phyloP scores from a whole-genome alignment of 345 rosid genomes.

The Melastoma malabathricum region DNA sequence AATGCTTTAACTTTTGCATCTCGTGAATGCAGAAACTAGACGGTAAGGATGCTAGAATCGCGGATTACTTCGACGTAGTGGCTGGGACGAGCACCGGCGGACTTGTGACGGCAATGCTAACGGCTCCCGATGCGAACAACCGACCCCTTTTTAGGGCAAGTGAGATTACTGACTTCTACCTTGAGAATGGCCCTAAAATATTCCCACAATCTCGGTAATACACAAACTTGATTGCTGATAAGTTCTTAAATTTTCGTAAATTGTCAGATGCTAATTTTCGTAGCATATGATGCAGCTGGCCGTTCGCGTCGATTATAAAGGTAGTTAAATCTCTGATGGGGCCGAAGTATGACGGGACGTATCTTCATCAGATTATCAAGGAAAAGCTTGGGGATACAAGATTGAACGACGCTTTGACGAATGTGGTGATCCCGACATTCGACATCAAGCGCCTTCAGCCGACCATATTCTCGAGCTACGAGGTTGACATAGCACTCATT shows the following conservation, averaged over 20 bases:
- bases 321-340: conserved; percentile 23
- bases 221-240: not conserved
- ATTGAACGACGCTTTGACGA: conserved; percentile 25
- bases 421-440: conserved; percentile 42
- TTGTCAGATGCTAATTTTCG: not conserved
- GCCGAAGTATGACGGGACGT: conserved; percentile 39
- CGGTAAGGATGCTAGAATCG: conserved; percentile 32
- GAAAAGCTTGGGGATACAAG: conserved; percentile 22
- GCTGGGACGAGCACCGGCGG: conserved; percentile 53
- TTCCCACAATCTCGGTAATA: conserved; percentile 25
- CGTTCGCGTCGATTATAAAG: conserved; percentile 7
- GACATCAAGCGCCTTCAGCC: conserved; percentile 43
- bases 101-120: conserved; percentile 41
- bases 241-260: not conserved
- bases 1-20: not conserved
- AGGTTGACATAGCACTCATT: conserved; percentile 11
- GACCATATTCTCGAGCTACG: conserved; percentile 26
- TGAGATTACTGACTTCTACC: conserved; percentile 30
- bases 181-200: conserved; percentile 25
- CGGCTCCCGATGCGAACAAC: conserved; percentile 26
- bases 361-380: conserved; percentile 18
- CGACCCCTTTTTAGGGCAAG: conserved; percentile 46
- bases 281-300: conserved; percentile 1
- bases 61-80: conserved; percentile 49
- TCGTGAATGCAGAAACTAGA: conserved; percentile 25